Evolutionary conservation across 2,329 filamentous ascomycete species (phyloP).

Genomic region (Coniella lustricola): DNA sequence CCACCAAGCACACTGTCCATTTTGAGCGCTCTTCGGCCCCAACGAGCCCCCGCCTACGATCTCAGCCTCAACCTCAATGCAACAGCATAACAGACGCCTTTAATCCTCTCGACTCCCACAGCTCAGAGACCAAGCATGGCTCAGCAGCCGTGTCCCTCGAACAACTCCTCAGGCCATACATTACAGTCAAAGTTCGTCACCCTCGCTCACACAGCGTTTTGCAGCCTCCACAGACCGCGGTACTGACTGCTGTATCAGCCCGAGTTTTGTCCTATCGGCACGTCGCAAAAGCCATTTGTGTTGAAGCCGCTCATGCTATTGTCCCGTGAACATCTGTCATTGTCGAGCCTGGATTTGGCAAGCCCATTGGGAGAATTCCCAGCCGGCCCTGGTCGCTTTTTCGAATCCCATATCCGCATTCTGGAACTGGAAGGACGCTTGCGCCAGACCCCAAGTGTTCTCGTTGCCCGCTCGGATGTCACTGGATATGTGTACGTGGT

Average conservation of each 20-base stretch:
- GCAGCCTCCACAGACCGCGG: neutral
- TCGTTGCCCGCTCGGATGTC: slow-evolving; percentile 54
- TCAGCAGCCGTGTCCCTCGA: slow-evolving; percentile 37
- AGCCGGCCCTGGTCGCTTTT: slow-evolving; percentile 40
- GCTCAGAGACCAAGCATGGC: slow-evolving; percentile 30
- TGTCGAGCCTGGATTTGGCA: slow-evolving; percentile 55
- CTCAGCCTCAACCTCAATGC: slow-evolving; percentile 9
- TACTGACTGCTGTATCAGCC: slow-evolving; percentile 18
- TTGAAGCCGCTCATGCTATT: slow-evolving; percentile 57
- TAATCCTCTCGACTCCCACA: slow-evolving; percentile 23
- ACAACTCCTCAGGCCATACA: slow-evolving; percentile 43
- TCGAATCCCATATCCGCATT: slow-evolving; percentile 55
- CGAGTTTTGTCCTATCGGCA: slow-evolving; percentile 9
- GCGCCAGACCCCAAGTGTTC: slow-evolving; percentile 49
- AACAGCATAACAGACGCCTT: slow-evolving; percentile 21
- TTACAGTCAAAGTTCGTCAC: slow-evolving; percentile 42
- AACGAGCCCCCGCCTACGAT: slow-evolving; percentile 31
- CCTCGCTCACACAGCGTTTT: neutral
- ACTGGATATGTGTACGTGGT: slow-evolving; percentile 51
- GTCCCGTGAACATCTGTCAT: slow-evolving; percentile 50
- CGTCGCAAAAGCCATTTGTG: slow-evolving; percentile 40
- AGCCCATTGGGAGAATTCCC: slow-evolving; percentile 43
- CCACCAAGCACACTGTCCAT: slow-evolving; percentile 26
- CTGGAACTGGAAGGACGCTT: slow-evolving; percentile 58
- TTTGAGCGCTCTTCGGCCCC: slow-evolving; percentile 28